Conservation (phyloP, 305 asterid species). For the Vinca major region DNA sequence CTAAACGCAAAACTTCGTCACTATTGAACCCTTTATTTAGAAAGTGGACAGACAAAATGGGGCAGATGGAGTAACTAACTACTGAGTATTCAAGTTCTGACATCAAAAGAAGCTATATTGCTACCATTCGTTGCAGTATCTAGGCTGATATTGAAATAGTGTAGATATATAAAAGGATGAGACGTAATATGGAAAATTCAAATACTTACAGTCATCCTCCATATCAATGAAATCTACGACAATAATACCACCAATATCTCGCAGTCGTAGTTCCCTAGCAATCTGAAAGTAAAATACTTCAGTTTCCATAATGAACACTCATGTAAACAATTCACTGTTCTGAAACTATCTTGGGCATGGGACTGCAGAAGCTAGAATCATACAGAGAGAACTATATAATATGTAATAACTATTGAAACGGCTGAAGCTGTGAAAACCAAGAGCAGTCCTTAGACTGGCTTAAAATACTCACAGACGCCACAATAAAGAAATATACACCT, state of each 20-base stretch:
- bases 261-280: conserved; percentile 93
- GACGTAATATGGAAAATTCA: conserved; percentile 7
- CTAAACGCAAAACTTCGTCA: background rate
- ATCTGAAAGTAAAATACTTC: conserved; percentile 48
- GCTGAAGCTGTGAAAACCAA: background rate
- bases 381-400: background rate
- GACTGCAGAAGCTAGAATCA: background rate
- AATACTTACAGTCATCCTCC: conserved; percentile 82
- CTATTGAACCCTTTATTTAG: too few relatives aligned
- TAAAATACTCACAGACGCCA: background rate
- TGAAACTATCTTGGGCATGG: background rate
- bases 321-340: background rate
- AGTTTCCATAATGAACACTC: conserved; percentile 3
- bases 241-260: conserved; percentile 96
- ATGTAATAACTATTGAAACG: background rate
- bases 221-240: conserved; percentile 98
- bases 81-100: background rate
- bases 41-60: too few relatives aligned
- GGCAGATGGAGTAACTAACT: background rate
- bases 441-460: background rate
- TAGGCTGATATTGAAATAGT: background rate
- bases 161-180: conserved; percentile 5
- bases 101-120: background rate
- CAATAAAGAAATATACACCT: background rate
- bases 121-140: background rate